Evolutionary conservation across 1,139 yeast genomes (phyloP).

Genomic region (Debaryomycetaceae sp.): DNA sequence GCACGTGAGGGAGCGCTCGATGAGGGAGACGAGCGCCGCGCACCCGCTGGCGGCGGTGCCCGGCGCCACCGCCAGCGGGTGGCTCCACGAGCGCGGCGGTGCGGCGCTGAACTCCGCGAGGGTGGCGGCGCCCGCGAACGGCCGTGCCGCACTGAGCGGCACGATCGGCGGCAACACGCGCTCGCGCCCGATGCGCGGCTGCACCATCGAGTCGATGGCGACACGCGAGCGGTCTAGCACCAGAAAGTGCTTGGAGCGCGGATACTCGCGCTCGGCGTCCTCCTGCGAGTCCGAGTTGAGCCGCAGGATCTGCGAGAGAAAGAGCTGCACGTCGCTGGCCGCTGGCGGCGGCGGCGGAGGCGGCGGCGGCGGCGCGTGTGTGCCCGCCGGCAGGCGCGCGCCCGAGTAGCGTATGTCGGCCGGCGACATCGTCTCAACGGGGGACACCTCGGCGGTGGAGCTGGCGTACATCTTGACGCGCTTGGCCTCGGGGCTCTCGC

Average conservation of each 20-base stretch:
- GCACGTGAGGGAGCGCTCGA: constrained; percentile 67
- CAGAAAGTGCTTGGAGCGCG: constrained; percentile 25
- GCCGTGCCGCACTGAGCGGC: no score
- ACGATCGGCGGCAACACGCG: not conserved
- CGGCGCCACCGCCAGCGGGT: no score
- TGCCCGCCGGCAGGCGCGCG: no score
- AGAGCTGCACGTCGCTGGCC: no score
- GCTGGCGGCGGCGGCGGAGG: no score
- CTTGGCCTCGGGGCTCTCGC: constrained; percentile 5
- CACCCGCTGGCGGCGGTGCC: no score
- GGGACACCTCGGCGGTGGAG: no score
- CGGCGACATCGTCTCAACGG: no score
- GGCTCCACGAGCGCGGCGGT: no score
- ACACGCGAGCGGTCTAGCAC: constrained; percentile 33
- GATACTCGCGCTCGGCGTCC: constrained; percentile 31
- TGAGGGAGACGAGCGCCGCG: constrained; percentile 34
- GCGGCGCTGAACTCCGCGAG: constrained; percentile 8
- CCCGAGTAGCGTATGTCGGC: no score
- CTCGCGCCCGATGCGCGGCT: constrained; percentile 24
- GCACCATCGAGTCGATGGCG: constrained; percentile 36
- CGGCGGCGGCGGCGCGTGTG: no score
- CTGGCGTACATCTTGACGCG: constrained; percentile 3
- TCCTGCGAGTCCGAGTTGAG: constrained; percentile 33
- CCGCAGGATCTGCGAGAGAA: constrained; percentile 35
- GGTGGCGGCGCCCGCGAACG: no score